These are phyloP conservation scores for Cryptococcus sp. DNA, from an alignment of 1,284 basidiomycete species.

Conservation along the genomic window DNA sequence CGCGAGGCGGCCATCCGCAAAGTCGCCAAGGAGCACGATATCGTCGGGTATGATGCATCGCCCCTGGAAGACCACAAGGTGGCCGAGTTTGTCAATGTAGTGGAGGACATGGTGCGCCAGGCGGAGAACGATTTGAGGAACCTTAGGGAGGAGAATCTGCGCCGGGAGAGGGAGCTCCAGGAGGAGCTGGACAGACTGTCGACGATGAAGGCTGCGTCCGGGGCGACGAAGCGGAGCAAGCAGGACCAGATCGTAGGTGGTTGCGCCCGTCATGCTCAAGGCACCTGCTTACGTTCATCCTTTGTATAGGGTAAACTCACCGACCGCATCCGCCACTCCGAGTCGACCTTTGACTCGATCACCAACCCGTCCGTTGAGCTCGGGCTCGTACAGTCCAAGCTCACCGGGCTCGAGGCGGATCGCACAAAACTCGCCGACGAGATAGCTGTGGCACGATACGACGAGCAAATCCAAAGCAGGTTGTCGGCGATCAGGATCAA, in stretches of 20 bases:
- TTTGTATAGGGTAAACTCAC: conserved; percentile 29
- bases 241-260: conserved; percentile 63
- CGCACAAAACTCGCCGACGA: conserved; percentile 60
- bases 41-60: conserved; percentile 65
- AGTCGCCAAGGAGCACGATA: conserved; percentile 64
- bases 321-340: conserved; percentile 51
- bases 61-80: conserved; percentile 42
- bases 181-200: conserved; percentile 38
- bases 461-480: conserved; percentile 65
- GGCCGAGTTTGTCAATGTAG: conserved; percentile 36
- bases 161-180: conserved; percentile 44
- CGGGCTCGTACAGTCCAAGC: conserved; percentile 59
- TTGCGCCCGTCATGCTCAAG: neutral
- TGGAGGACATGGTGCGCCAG: conserved; percentile 37
- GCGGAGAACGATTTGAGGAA: conserved; percentile 41
- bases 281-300: neutral
- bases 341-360: conserved; percentile 59
- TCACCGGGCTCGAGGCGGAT: conserved; percentile 64
- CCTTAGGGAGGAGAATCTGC: conserved; percentile 33
- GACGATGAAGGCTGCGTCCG: conserved; percentile 28
- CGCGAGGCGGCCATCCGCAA: conserved; percentile 72
- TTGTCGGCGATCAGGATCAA: conserved; percentile 58
- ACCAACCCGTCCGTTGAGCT: conserved; percentile 61
- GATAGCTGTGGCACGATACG: conserved; percentile 63
- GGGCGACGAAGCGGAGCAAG: conserved; percentile 42